phyloP scores from a whole-genome alignment of 2,329 filamentous ascomycete species.

The Claviceps fusiformis region DNA sequence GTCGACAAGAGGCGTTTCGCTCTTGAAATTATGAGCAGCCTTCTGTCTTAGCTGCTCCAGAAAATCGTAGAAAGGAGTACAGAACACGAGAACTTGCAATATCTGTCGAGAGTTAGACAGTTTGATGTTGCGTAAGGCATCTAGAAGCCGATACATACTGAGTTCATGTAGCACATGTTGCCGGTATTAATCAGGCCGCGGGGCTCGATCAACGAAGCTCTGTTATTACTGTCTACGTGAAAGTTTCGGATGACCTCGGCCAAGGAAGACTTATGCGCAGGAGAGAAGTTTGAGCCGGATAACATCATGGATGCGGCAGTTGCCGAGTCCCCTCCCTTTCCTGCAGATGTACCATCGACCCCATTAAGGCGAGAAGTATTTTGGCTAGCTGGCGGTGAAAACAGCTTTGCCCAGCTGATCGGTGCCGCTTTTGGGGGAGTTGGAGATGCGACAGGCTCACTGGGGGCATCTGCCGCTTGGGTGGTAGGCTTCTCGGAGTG shows the following conservation, averaged over 20 bases:
- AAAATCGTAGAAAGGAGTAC: slow-evolving; percentile 88
- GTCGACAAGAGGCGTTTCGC: slow-evolving; percentile 84
- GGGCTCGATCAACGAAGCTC: slow-evolving; percentile 76
- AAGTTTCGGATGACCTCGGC: slow-evolving; percentile 67
- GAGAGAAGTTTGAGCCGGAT: slow-evolving; percentile 24
- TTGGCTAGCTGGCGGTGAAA: slow-evolving; percentile 17
- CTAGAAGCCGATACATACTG: slow-evolving; percentile 46
- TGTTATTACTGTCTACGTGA: slow-evolving; percentile 48
- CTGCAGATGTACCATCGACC: slow-evolving; percentile 15
- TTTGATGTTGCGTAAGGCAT: not conserved
- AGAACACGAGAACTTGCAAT: slow-evolving; percentile 89
- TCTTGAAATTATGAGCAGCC: slow-evolving; percentile 84
- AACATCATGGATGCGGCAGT: slow-evolving; percentile 6
- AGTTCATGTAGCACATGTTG: slow-evolving; percentile 99
- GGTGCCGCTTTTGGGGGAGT: slow-evolving; percentile 18
- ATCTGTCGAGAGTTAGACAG: slow-evolving; percentile 45
- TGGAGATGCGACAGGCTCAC: slow-evolving; percentile 8
- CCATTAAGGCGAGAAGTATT: slow-evolving; percentile 8
- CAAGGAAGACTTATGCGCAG: slow-evolving; percentile 43
- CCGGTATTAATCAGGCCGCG: slow-evolving; percentile 91
- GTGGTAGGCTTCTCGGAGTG: slow-evolving; percentile 12
- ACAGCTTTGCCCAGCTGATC: slow-evolving; percentile 28
- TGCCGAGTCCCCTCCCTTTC: slow-evolving; percentile 14
- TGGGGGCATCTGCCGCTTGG: slow-evolving; percentile 8
- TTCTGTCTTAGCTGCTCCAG: slow-evolving; percentile 74